These are phyloP conservation scores for Tricholoma furcatifolium DNA, from an alignment of 768 basidiomycete species.

Conservation along the genomic window DNA sequence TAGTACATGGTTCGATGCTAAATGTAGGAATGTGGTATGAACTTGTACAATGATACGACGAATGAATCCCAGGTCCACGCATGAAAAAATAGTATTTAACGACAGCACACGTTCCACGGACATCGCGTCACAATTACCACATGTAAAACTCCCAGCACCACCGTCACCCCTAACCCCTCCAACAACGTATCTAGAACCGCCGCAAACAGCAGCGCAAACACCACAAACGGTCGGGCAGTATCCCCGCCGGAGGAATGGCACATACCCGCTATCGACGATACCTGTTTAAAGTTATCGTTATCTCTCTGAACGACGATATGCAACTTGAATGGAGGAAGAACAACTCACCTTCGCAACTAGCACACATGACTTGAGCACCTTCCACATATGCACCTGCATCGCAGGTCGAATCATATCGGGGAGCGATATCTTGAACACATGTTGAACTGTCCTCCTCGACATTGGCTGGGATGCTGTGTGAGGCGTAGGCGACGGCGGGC, in stretches of 20 bases:
- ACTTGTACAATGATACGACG: no score
- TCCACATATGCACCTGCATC: constrained; percentile 18
- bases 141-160: constrained; percentile 22
- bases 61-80: neutral
- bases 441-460: neutral
- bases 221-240: constrained; percentile 4
- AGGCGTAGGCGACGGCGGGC: constrained; percentile 17
- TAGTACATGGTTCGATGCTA: no score
- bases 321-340: no score
- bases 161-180: constrained; percentile 20
- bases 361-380: constrained; percentile 25
- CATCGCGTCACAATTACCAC: constrained; percentile 15
- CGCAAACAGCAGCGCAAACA: constrained; percentile 18
- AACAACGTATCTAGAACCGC: constrained; percentile 26
- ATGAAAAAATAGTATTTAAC: neutral
- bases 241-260: constrained; percentile 10
- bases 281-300: constrained; percentile 5
- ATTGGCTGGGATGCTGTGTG: neutral
- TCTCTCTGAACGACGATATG: no score
- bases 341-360: constrained; percentile 25
- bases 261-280: constrained; percentile 18
- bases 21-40: no score
- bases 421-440: neutral
- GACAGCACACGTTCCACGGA: constrained; percentile 11
- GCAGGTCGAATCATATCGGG: neutral